Evolutionary conservation across 306 rosid species (phyloP), one percentile per base, ranked within the genome.

Genomic region (Castanospermum australe): DNA sequence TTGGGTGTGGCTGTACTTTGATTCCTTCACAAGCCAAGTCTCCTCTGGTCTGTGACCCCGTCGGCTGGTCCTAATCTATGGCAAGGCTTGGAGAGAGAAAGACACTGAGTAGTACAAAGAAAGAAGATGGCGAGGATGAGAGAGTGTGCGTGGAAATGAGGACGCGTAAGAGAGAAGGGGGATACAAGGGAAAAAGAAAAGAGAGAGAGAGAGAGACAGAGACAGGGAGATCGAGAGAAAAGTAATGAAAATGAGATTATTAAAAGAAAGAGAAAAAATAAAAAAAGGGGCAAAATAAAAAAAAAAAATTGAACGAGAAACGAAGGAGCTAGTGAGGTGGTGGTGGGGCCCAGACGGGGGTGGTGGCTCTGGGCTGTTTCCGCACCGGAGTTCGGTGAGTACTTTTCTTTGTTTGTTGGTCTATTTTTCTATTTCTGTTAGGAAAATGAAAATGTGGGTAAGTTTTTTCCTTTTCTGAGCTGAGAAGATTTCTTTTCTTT

Each of bases 81-180:
- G 66, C 85, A 77, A 81, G 67, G 67, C 48, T 72, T 21, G 50
- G 79, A 76, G 87, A 72, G 72, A 81, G 80, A 82, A 25, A 65
- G 48, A 50, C 69, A 82, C 1, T 41, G 59, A 66, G 74, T 17
- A 60, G 15, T 45, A 22, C 13, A 76, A 12, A 52, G 61, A 63
- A 76, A 45, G 24, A 32, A 35, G 72, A 59, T 1, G 15, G 38
- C 36, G 60, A 45, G 7, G 11, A 39, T 65, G 42, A 85, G 44
- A 63, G 66, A 68, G 76, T 1, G 75, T 35, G 84, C 39, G 84
- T 35, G 87, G 80, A 64, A 80, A 83, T 54, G 80, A 82, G 67
- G 95, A 92, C 85, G 97, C 97, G 97, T 91, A 85, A 81, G 84
- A 84, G 85, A 86, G 88, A 87, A 91, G 94, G 78, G 78, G 75